Conservation (phyloP, 1,284 basidiomycete genomes). For the Trichosporon asahii region DNA sequence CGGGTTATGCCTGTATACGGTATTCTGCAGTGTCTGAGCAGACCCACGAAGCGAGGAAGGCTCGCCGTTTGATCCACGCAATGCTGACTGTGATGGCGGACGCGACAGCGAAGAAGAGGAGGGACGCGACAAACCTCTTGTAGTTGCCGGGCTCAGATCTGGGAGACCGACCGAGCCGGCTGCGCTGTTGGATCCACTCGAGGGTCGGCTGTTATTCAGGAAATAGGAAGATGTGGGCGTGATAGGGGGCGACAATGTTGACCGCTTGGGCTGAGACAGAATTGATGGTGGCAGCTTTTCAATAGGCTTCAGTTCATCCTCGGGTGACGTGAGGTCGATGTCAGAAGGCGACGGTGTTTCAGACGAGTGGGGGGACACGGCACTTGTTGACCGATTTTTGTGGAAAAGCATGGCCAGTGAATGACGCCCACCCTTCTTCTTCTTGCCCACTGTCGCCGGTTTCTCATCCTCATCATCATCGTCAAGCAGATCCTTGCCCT, state of each 20-base stretch:
- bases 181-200: conserved; percentile 5
- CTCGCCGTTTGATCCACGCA: neutral
- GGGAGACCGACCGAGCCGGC: neutral
- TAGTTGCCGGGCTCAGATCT: neutral
- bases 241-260: conserved; percentile 1
- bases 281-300: neutral
- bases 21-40: neutral
- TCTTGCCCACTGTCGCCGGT: neutral
- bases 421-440: neutral
- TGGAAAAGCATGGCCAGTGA: neutral
- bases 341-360: conserved; percentile 2
- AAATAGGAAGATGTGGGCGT: neutral
- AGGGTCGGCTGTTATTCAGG: neutral
- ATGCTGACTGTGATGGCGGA: neutral
- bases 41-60: neutral
- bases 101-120: neutral
- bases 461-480: conserved; percentile 4
- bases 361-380: neutral
- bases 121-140: neutral
- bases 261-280: neutral
- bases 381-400: neutral
- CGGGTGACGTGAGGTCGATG: conserved; percentile 8
- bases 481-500: neutral
- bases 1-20: conserved; percentile 2
- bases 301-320: neutral